Conservation (phyloP, 1,139 yeast genomes). For the Arxiozyma heterogenica region DNA sequence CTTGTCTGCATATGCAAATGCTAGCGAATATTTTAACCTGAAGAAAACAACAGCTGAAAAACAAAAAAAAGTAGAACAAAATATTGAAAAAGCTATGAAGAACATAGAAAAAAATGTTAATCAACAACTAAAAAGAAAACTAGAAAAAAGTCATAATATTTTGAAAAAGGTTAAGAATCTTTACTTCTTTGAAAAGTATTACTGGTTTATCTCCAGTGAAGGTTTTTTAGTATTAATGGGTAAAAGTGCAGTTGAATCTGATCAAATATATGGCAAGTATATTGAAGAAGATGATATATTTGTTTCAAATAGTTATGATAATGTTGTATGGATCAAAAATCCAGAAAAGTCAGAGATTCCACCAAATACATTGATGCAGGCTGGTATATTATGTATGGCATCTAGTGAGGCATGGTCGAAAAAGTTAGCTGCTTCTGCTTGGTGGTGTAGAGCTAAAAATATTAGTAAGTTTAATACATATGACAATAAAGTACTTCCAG, state of each 20-base stretch:
- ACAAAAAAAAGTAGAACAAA: conserved; percentile 71
- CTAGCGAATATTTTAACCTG: conserved; percentile 73
- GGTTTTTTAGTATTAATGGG: conserved; percentile 85
- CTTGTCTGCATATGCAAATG: conserved; percentile 81
- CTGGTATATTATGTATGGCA: conserved; percentile 77
- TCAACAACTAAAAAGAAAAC: conserved; percentile 57
- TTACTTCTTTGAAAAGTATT: conserved; percentile 88
- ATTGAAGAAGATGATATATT: conserved; percentile 62
- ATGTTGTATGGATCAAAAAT: conserved; percentile 69
- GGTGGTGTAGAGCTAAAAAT: conserved; percentile 65
- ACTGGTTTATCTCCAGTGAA: conserved; percentile 86
- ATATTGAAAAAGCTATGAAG: conserved; percentile 68
- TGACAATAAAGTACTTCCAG: conserved; percentile 53
- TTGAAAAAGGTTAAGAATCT: conserved; percentile 62
- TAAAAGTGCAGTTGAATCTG: conserved; percentile 75
- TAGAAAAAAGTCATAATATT: conserved; percentile 56
- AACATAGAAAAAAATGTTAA: conserved; percentile 76
- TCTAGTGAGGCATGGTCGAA: conserved; percentile 86
- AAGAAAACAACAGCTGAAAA: conserved; percentile 71
- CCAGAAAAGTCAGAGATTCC: conserved; percentile 47
- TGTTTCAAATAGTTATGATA: conserved; percentile 70
- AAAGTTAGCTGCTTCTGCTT: conserved; percentile 70
- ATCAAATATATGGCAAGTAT: conserved; percentile 70
- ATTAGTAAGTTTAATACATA: conserved; percentile 55
- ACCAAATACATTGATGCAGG: conserved; percentile 81